A percentile compares a stretch with the other conserved stretches of the same genome.
These are phyloP conservation scores for Artemisia argyi DNA, from an alignment of 129 eudicot species.

Conservation along the genomic window DNA sequence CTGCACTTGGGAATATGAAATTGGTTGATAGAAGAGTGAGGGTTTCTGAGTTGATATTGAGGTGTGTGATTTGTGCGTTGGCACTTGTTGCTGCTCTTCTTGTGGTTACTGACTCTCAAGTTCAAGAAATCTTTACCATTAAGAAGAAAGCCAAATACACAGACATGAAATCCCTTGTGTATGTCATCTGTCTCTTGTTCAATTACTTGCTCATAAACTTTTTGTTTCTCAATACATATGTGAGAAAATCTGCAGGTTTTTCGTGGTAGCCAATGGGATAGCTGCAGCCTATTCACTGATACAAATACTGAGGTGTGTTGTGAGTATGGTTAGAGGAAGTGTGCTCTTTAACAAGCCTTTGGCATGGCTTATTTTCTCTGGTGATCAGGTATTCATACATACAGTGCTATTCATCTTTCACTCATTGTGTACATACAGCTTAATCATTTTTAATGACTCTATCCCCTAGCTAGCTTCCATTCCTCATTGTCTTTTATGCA, in stretches of 20 bases:
- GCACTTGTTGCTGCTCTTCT: constrained; percentile 70
- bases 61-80: constrained; percentile 55
- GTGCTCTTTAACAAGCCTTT: constrained; percentile 82
- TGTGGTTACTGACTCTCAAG: constrained; percentile 71
- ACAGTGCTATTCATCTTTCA: no score
- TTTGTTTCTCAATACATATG: not conserved
- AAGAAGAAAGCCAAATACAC: constrained; percentile 67
- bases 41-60: constrained; percentile 56
- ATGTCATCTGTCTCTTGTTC: constrained; percentile 6
- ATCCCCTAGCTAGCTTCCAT: no score
- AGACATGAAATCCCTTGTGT: constrained; percentile 85
- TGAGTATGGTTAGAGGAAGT: constrained; percentile 69
- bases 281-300: constrained; percentile 79
- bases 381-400: constrained; percentile 61
- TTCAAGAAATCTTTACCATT: constrained; percentile 60
- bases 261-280: constrained; percentile 78
- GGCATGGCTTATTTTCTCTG: constrained; percentile 91
- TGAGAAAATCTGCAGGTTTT: constrained; percentile 44
- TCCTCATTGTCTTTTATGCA: no score
- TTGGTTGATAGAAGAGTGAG: constrained; percentile 60
- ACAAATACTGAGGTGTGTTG: constrained; percentile 68
- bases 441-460: no score
- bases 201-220: not conserved
- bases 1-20: constrained; percentile 38
- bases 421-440: no score